These are phyloP conservation scores for Verruconis gallopava DNA, from an alignment of 2,329 filamentous ascomycete species.

Conservation along the genomic window DNA sequence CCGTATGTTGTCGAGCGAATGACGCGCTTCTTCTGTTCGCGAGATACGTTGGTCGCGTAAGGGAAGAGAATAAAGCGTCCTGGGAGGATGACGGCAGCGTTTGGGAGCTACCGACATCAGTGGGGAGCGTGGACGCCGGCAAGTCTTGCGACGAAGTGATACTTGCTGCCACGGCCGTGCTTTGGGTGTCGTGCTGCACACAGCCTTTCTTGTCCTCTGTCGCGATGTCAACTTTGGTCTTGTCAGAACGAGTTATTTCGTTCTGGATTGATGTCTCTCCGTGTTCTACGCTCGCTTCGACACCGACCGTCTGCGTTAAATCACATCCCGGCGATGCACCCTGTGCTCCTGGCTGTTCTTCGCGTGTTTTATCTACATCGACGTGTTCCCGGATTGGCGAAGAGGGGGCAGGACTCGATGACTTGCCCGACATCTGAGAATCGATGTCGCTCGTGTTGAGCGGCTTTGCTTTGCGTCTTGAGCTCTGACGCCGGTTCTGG, in stretches of 20 bases:
- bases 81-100: not conserved
- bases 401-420: not conserved
- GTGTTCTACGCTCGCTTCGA: too few species aligned
- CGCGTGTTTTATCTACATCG: not conserved
- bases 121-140: not conserved
- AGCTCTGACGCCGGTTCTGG: conserved; percentile 87
- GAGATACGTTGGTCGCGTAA: conserved; percentile 24
- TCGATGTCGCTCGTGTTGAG: not conserved
- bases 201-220: too few species aligned
- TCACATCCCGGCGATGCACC: too few species aligned
- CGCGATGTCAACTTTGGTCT: not conserved
- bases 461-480: conserved; percentile 76
- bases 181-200: not conserved
- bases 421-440: not conserved
- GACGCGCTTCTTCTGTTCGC: conserved; percentile 34
- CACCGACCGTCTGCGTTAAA: too few species aligned
- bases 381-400: not conserved
- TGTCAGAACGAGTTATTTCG: too few species aligned
- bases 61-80: not conserved
- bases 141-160: not conserved
- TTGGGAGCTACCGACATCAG: not conserved
- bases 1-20: conserved; percentile 21
- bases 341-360: too few species aligned
- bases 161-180: not conserved
- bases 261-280: too few species aligned